Conservation (phyloP, 2,329 filamentous ascomycete genomes). For the Alternaria atra region DNA sequence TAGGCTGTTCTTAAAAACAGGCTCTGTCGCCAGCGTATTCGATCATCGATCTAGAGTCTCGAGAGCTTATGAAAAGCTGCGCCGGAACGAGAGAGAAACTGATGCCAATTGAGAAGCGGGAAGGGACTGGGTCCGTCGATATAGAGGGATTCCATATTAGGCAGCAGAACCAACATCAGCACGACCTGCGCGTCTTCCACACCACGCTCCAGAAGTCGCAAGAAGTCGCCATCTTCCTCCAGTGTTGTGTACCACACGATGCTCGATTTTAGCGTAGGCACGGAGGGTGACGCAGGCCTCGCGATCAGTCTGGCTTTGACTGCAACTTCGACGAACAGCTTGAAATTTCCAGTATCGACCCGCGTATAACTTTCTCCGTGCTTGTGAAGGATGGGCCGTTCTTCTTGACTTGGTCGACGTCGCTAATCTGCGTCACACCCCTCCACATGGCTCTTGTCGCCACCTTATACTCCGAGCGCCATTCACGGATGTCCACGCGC, state of each 20-base stretch:
- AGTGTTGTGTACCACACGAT: slow-evolving; percentile 6
- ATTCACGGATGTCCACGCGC: slow-evolving; percentile 14
- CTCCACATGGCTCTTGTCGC: slow-evolving; percentile 8
- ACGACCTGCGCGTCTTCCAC: slow-evolving; percentile 6
- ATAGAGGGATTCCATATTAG: neutral
- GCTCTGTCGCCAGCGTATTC: neutral
- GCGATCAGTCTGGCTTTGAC: neutral
- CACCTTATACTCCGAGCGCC: slow-evolving; percentile 18
- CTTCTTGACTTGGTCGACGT: neutral
- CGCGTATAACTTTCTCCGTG: neutral
- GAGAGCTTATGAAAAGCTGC: neutral
- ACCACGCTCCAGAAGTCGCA: slow-evolving; percentile 1
- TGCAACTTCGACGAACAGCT: slow-evolving; percentile 1
- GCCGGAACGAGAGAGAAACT: slow-evolving; percentile 7
- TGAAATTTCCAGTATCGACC: neutral
- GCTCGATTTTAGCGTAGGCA: neutral
- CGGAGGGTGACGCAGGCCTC: neutral
- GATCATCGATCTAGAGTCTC: neutral
- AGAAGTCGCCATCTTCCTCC: slow-evolving; percentile 6
- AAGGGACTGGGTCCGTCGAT: slow-evolving; percentile 6
- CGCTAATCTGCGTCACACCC: neutral
- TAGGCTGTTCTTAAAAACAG: slow-evolving; percentile 1
- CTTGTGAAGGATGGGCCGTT: neutral
- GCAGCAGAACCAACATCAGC: neutral
- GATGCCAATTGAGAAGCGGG: slow-evolving; percentile 5